Evolutionary conservation across 371 early-diverging fungal species (phyloP).

Genomic region (Mucor indicus): DNA sequence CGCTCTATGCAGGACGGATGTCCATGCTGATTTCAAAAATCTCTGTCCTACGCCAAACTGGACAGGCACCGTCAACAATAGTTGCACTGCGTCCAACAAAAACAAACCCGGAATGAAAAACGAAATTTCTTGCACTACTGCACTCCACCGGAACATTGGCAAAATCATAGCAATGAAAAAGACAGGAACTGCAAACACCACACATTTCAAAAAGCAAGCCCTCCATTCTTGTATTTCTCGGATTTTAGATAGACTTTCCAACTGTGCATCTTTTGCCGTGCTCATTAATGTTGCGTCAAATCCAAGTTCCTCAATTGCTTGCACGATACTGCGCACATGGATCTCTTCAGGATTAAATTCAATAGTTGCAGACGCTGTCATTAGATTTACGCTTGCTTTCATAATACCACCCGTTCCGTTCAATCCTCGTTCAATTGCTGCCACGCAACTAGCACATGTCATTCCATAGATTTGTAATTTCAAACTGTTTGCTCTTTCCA

Average conservation of each 20-base stretch:
- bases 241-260: constrained; percentile 87
- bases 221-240: constrained; percentile 87
- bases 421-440: constrained; percentile 71
- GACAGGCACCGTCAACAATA: constrained; percentile 80
- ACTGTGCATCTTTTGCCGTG: constrained; percentile 63
- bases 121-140: constrained; percentile 43
- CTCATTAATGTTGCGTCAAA: constrained; percentile 78
- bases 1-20: constrained; percentile 72
- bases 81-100: constrained; percentile 54
- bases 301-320: constrained; percentile 77
- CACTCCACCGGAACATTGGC: constrained; percentile 60
- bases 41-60: constrained; percentile 85
- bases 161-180: constrained; percentile 83
- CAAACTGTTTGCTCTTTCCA: constrained; percentile 42
- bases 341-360: constrained; percentile 59
- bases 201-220: constrained; percentile 55
- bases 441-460: constrained; percentile 83
- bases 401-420: constrained; percentile 59
- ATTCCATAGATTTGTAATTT: constrained; percentile 85
- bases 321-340: constrained; percentile 80
- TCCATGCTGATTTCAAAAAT: constrained; percentile 78
- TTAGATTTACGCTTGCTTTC: constrained; percentile 69
- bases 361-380: constrained; percentile 69
- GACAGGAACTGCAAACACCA: constrained; percentile 79
- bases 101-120: constrained; percentile 60